These are phyloP conservation scores for Blastocladiella britannica DNA, from an alignment of 192 early-diverging fungal species.

Conservation along the genomic window DNA sequence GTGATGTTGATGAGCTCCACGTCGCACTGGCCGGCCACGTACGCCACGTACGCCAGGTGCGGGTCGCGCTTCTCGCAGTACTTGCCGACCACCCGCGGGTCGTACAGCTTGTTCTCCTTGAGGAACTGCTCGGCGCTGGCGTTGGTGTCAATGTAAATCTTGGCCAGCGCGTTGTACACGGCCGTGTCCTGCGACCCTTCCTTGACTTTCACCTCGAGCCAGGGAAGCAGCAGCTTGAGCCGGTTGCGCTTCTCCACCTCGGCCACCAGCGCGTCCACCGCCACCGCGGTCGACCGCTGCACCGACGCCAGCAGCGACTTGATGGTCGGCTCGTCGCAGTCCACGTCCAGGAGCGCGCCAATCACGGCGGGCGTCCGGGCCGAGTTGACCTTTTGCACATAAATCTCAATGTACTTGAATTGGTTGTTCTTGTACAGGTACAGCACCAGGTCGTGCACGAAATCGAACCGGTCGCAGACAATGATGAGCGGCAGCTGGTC, in stretches of 20 bases:
- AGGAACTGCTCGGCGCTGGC: constrained; percentile 94
- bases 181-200: constrained; percentile 72
- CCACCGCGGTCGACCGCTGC: constrained; percentile 43
- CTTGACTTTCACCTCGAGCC: constrained; percentile 73
- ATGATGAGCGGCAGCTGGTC: constrained; percentile 97
- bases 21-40: constrained; percentile 87
- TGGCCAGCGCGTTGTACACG: constrained; percentile 94
- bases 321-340: constrained; percentile 86
- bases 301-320: constrained; percentile 77
- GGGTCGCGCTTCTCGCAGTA: constrained; percentile 99
- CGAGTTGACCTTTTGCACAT: constrained; percentile 98
- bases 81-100: constrained; percentile 79
- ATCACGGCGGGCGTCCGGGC: constrained; percentile 81
- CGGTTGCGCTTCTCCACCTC: constrained; percentile 94
- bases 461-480: constrained; percentile 93
- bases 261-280: constrained; percentile 64
- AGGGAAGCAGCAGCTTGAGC: constrained; percentile 83
- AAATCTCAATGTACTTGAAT: constrained; percentile 93
- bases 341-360: constrained; percentile 92
- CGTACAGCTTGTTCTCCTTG: constrained; percentile 67
- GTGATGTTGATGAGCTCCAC: constrained; percentile 85
- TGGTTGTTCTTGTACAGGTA: constrained; percentile 86
- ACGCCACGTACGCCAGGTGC: constrained; percentile 81
- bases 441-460: constrained; percentile 91
- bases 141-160: constrained; percentile 99